Evolutionary conservation across 208 protist species (phyloP), one percentile per base, ranked within the genome.

Genomic region (Acanthamoeba triangularis): DNA sequence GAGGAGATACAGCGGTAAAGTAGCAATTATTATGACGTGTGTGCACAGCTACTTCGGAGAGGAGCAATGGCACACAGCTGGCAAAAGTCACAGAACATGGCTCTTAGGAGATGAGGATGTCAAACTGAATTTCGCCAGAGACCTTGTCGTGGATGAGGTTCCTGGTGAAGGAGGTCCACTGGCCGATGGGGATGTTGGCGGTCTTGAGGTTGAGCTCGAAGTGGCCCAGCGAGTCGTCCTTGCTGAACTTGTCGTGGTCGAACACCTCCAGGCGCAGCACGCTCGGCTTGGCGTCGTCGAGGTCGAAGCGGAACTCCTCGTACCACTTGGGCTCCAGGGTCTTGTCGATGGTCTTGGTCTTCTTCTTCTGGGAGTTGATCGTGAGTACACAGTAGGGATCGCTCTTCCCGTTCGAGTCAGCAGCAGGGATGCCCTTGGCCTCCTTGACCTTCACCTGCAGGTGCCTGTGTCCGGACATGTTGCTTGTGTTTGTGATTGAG

Each of bases 151-250:
- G 78, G 78, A 87, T 63, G 49, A 87, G 78, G 78, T 87, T 87
- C 47, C 78, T 56, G 49, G 47, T 61, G 78, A 87, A 87, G 44
- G 78, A 35, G 16, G 78, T 87, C 78, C 78, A 87, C 78, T 87
- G 41, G 49, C 49, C 78, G 78, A 87, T 87, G 78, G 78, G 78
- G 10, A 87, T 87, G 3, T 88, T 4, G 80, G 80, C 80, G 13
- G 44, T 54, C 80, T 88, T 88, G 47, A 87, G 78, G 78, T 88
- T 88, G 49, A 88, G 80, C 80, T 88, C 80, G 35, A 76, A 67
- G 63, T 93, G n/a, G 69, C 90, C 90, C 14, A 94, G 90, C 67
- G 63, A 59, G 90, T 94, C 67, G 90, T 94, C 90, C 90, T 94
- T 94, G 90, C 47, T 67, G 49, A 94, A 56, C 90, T 69, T 65